These are phyloP conservation scores for Saturnispora ahearnii DNA, from an alignment of 805 yeast genomes.

Conservation along the genomic window DNA sequence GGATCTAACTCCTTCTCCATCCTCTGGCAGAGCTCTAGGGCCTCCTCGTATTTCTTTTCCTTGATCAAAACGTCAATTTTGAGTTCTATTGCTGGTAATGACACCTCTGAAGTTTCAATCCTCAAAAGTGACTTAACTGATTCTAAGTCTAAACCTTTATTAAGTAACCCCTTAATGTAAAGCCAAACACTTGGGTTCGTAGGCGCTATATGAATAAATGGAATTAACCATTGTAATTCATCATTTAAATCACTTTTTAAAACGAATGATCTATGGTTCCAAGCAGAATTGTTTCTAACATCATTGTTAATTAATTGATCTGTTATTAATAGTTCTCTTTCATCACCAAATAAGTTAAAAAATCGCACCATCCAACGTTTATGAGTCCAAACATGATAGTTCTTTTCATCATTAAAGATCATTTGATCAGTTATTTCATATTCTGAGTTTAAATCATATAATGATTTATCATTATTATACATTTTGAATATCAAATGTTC, in stretches of 20 bases:
- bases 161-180: slow-evolving; percentile 36
- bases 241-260: slow-evolving; percentile 19
- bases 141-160: not conserved
- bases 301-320: slow-evolving; percentile 46
- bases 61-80: slow-evolving; percentile 42
- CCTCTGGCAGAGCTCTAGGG: slow-evolving; percentile 39
- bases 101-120: slow-evolving; percentile 21
- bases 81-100: slow-evolving; percentile 57
- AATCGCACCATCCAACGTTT: slow-evolving; percentile 69
- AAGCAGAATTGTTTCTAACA: slow-evolving; percentile 83
- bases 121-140: not conserved
- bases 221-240: not conserved
- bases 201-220: slow-evolving; percentile 38
- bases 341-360: slow-evolving; percentile 38
- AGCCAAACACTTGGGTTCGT: slow-evolving; percentile 85
- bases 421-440: slow-evolving; percentile 55
- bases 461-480: slow-evolving; percentile 9
- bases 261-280: slow-evolving; percentile 77
- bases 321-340: slow-evolving; percentile 45
- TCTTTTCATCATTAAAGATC: slow-evolving; percentile 74
- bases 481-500: slow-evolving; percentile 19
- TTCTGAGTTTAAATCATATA: slow-evolving; percentile 42
- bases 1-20: slow-evolving; percentile 34
- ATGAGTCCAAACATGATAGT: slow-evolving; percentile 95
- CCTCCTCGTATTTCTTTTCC: slow-evolving; percentile 25